Conservation (phyloP, 1,284 basidiomycete genomes). For the Porogramme epimiltina region DNA sequence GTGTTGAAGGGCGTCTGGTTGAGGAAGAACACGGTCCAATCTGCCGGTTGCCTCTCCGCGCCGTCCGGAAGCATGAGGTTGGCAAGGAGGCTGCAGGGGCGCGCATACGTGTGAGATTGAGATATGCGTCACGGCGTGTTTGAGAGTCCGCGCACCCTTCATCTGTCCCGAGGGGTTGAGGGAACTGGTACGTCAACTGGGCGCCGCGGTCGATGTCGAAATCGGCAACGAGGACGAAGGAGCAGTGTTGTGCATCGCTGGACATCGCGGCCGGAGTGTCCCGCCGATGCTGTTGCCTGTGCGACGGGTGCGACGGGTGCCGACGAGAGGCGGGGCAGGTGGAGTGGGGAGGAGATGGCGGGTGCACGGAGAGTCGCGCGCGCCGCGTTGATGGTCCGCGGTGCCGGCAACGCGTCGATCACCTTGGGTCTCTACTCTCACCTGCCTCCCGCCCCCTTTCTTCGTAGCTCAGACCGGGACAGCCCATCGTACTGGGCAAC, state of each 20-base stretch:
- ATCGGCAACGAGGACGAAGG: slow-evolving; percentile 91
- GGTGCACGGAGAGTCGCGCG: too few relatives aligned
- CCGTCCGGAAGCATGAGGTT: slow-evolving; percentile 99
- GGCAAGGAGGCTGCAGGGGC: slow-evolving; percentile 73
- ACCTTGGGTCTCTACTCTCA: too few relatives aligned
- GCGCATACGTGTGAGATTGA: not conserved
- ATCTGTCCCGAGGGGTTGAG: slow-evolving; percentile 88
- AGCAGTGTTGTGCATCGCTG: slow-evolving; percentile 68
- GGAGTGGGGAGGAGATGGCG: not conserved
- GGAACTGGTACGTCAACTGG: slow-evolving; percentile 91
- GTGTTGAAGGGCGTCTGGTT: slow-evolving; percentile 90
- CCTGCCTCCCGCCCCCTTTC: too few relatives aligned
- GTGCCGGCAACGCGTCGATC: too few relatives aligned
- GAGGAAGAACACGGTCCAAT: slow-evolving; percentile 99
- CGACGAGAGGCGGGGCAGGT: not conserved
- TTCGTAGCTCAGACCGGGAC: too few relatives aligned
- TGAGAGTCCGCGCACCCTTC: slow-evolving; percentile 69
- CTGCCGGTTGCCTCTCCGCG: slow-evolving; percentile 90
- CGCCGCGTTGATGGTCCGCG: too few relatives aligned
- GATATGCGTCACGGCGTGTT: not conserved
- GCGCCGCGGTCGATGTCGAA: slow-evolving; percentile 95
- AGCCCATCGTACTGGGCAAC: too few relatives aligned
- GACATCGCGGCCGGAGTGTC: slow-evolving; percentile 40
- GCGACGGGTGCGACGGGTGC: too few relatives aligned
- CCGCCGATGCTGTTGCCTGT: too few relatives aligned